Percentiles rank a stretch among this genome's conserved stretches.
Conservation (phyloP, 1,139 yeast species). For the Debaryomycetaceae sp. region DNA sequence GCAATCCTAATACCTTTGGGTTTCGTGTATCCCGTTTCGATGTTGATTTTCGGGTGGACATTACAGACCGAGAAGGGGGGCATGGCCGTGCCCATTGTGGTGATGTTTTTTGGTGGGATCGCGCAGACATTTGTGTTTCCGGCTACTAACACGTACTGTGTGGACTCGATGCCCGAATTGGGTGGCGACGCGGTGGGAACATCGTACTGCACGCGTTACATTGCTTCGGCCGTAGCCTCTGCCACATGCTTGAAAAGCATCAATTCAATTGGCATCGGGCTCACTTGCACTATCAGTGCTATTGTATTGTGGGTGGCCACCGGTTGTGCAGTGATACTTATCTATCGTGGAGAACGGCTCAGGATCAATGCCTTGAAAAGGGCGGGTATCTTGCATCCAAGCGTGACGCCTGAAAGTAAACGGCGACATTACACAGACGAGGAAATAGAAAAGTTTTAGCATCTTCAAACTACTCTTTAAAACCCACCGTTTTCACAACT, state of each 20-base stretch:
- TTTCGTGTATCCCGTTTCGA: slow-evolving; percentile 33
- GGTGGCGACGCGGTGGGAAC: slow-evolving; percentile 52
- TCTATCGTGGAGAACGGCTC: slow-evolving; percentile 20
- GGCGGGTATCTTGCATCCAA: too few relatives aligned
- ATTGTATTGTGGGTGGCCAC: slow-evolving; percentile 24
- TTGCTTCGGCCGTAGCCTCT: slow-evolving; percentile 47
- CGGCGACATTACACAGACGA: background rate
- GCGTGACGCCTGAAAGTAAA: slow-evolving; percentile 1
- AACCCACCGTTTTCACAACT: too few relatives aligned
- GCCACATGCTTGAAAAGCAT: slow-evolving; percentile 44
- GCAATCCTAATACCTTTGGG: slow-evolving; percentile 35
- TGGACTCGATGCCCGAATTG: slow-evolving; percentile 50
- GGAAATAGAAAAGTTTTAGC: background rate
- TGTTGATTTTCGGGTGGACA: slow-evolving; percentile 51
- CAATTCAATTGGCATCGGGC: slow-evolving; percentile 46
- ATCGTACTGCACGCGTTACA: slow-evolving; percentile 45
- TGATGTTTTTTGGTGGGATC: slow-evolving; percentile 43
- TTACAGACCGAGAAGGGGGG: slow-evolving; percentile 47
- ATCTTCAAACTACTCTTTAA: too few relatives aligned
- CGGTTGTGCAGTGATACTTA: slow-evolving; percentile 16
- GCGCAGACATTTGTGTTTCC: slow-evolving; percentile 50
- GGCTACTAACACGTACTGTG: slow-evolving; percentile 50
- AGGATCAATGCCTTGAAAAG: slow-evolving; percentile 16
- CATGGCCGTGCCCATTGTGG: slow-evolving; percentile 47
- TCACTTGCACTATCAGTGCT: slow-evolving; percentile 45